Evolutionary conservation across 2,329 filamentous ascomycete species (phyloP).

Genomic region (Mycocentrospora acerina): DNA sequence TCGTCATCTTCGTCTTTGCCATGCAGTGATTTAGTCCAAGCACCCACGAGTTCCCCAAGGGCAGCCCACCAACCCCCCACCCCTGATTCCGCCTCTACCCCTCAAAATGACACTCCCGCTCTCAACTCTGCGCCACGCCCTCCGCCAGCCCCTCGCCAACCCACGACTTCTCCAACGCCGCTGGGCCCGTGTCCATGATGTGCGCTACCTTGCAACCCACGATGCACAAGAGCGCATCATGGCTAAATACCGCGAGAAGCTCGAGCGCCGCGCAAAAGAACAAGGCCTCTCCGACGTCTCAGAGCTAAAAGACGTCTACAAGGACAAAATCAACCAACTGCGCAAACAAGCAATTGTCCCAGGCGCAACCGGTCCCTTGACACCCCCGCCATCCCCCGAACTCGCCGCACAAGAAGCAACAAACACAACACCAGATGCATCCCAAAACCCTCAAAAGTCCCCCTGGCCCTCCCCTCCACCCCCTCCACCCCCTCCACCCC

Average conservation of each 20-base stretch:
- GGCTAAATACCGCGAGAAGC: constrained; percentile 86
- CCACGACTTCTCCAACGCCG: constrained; percentile 62
- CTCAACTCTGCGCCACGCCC: constrained; percentile 31
- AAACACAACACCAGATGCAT: too few relatives aligned
- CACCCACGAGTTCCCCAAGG: too few relatives aligned
- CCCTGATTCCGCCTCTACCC: neutral
- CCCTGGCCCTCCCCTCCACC: constrained; percentile 31
- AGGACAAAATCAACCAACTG: constrained; percentile 75
- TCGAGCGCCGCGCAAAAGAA: constrained; percentile 76
- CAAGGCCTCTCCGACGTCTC: constrained; percentile 70
- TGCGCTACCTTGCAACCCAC: constrained; percentile 84
- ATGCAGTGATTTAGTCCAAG: too few relatives aligned
- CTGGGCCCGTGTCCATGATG: constrained; percentile 90
- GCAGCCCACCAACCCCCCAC: neutral
- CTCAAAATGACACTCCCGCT: constrained; percentile 25
- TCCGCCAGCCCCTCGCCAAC: constrained; percentile 33
- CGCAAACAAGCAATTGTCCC: constrained; percentile 65
- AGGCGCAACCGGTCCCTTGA: constrained; percentile 50
- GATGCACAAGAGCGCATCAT: constrained; percentile 66
- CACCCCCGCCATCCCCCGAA: constrained; percentile 18
- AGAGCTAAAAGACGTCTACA: constrained; percentile 78
- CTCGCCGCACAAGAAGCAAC: constrained; percentile 1
- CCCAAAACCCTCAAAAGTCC: too few relatives aligned
- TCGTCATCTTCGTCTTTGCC: too few relatives aligned
- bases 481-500: constrained; percentile 23